Base-by-base conservation (phyloP, 2,329 filamentous ascomycete species). In the Arthrobotrys pseudoclavata region DNA sequence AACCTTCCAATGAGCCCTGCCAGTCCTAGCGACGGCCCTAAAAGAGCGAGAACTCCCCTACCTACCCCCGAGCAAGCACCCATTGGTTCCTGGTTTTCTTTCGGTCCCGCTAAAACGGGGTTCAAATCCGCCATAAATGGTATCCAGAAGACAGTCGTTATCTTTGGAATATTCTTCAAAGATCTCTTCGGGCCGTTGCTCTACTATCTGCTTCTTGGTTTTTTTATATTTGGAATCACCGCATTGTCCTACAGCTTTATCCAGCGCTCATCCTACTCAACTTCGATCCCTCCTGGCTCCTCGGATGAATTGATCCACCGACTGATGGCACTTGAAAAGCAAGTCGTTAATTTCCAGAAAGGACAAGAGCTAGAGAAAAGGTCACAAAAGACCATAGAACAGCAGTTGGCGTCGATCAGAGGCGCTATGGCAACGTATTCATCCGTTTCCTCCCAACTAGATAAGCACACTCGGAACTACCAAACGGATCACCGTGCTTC, bases 151-250 rank as follows among this genome's bases (percentile, higher is more conserved):
- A 70, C 67, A 1, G 42, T 34, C 2, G 31, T 55, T 20, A 76
- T 76, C 12, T n/a, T 66, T 24, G 29, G 66, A 24, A 76, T 76
- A 18, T 76, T 76, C 26, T 42, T 67, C 10, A 76, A 48, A 42
- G 70, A 76, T 55, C 42, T 76, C 0, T 70, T 76, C 18, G 72
- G 72, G 4, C 72, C 72, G 7, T 26, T 76, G 12, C 18, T 76
- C 13, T 70, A 76, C 18, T 70, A 76, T 15, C 42, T 76, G 1
- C 42, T 76, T 18, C 72, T 76, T 34, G 72, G 66, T 1, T 76
- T 76, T 42, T 70, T 76, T 34, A 67, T 76, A 13, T 76, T 76
- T 24, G 72, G 72, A 22, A 70, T 76, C 15, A 76, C 60, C 9
- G 60, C 72, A 0, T 29, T 76, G 3, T 70, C 66, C 1, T 76